Evolutionary conservation across 768 basidiomycete species (phyloP).

Genomic region (Boletus tomentosulus): DNA sequence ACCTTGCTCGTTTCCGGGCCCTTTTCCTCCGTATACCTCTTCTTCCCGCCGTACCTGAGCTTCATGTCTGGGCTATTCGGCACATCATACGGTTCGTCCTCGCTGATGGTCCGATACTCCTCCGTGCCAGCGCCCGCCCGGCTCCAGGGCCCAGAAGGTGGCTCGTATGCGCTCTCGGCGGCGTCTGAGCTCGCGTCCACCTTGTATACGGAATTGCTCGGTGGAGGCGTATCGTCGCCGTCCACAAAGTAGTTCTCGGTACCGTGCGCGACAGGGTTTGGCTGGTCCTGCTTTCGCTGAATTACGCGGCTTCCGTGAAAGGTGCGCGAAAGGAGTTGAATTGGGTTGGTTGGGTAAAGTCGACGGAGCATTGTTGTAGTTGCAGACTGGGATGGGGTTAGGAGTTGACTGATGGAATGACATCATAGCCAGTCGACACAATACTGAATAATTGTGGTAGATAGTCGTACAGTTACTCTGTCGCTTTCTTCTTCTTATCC

Average conservation of each 20-base stretch:
- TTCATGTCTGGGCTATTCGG: constrained; percentile 4
- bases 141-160: constrained; percentile 45
- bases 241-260: constrained; percentile 47
- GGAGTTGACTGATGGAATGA: constrained; percentile 5
- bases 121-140: constrained; percentile 35
- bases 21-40: constrained; percentile 17
- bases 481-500: constrained; percentile 74
- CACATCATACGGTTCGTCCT: constrained; percentile 24
- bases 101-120: constrained; percentile 25
- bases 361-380: constrained; percentile 1
- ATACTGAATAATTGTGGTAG: not conserved
- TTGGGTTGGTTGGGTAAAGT: not conserved
- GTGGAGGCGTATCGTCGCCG: constrained; percentile 40
- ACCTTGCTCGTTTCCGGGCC: constrained; percentile 32
- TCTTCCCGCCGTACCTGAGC: constrained; percentile 22
- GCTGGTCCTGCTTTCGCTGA: not conserved
- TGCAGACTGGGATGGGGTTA: not conserved
- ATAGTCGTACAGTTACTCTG: constrained; percentile 19
- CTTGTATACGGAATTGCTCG: constrained; percentile 40
- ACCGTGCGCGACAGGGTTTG: constrained; percentile 26
- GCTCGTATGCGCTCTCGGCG: constrained; percentile 47
- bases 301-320: not conserved
- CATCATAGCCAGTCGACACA: constrained; percentile 5
- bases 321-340: not conserved
- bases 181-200: constrained; percentile 43